Conservation (phyloP, 345 rosid species). For the Moricandia arvensis region DNA sequence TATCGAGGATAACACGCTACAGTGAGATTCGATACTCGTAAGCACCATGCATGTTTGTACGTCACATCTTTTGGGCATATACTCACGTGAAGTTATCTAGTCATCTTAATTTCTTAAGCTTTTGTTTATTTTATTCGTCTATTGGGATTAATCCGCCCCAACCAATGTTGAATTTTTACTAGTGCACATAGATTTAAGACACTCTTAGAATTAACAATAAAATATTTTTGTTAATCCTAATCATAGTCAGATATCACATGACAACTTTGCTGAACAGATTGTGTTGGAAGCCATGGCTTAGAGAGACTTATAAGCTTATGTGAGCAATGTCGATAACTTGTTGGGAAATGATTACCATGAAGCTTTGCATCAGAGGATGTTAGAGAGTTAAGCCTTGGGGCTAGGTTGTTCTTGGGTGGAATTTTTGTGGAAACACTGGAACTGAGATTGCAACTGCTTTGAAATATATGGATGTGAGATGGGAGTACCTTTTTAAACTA, state of each 20-base stretch:
- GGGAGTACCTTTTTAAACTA: slow-evolving; percentile 79
- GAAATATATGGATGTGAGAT: slow-evolving; percentile 89
- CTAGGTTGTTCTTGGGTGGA: slow-evolving; percentile 74
- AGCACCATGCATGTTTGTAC: background rate
- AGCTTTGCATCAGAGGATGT: slow-evolving; percentile 74
- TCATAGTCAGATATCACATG: too few species aligned
- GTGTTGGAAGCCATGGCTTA: slow-evolving; percentile 83
- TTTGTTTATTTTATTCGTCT: background rate
- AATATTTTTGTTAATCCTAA: too few species aligned
- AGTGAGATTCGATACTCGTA: background rate
- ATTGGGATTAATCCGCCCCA: too few species aligned
- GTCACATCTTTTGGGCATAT: background rate
- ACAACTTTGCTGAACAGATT: slow-evolving; percentile 61
- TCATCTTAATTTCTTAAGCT: background rate
- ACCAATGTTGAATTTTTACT: too few species aligned
- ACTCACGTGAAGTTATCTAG: background rate
- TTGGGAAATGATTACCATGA: slow-evolving; percentile 85
- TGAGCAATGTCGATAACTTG: slow-evolving; percentile 79
- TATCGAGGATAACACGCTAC: background rate
- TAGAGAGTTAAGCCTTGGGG: slow-evolving; percentile 87
- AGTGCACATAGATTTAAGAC: too few species aligned
- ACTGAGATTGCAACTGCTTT: slow-evolving; percentile 87
- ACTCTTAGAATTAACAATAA: too few species aligned
- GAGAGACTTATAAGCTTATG: slow-evolving; percentile 46
- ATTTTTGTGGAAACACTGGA: slow-evolving; percentile 30